phyloP scores from a whole-genome alignment of 306 rosid genomes.

The Dalbergia cochinchinensis region DNA sequence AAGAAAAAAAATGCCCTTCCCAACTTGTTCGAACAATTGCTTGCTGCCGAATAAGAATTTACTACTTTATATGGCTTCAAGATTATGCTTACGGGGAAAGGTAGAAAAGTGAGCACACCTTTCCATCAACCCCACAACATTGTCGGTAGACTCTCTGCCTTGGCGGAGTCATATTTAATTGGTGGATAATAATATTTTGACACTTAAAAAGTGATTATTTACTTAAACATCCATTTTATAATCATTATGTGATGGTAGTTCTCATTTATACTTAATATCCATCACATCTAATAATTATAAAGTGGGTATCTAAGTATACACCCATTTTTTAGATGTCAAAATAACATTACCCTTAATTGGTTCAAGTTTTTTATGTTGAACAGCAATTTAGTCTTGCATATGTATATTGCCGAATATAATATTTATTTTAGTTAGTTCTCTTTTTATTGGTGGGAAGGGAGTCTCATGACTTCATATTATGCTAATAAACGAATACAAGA shows the following conservation, averaged over 20 bases:
- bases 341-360: too few species aligned
- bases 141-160: conserved; percentile 36
- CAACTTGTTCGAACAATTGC: conserved; percentile 41
- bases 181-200: too few species aligned
- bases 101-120: conserved; percentile 25
- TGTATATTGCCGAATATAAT: neutral
- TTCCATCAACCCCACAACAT: conserved; percentile 11
- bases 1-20: neutral
- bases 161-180: neutral
- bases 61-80: conserved; percentile 34
- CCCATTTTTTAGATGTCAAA: too few species aligned
- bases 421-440: neutral
- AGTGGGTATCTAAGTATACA: too few species aligned
- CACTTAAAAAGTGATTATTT: too few species aligned
- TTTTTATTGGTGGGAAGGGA: neutral
- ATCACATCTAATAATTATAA: too few species aligned
- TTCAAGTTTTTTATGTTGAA: neutral
- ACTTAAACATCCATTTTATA: too few species aligned
- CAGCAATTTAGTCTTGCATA: neutral
- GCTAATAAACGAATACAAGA: conserved; percentile 15
- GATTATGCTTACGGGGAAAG: conserved; percentile 37
- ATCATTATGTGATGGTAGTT: too few species aligned
- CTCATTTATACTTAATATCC: too few species aligned
- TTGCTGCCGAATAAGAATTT: conserved; percentile 21
- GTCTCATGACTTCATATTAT: neutral